Evolutionary conservation across 2,329 filamentous ascomycete species (phyloP).

Genomic region (Domatiomyces globalis): DNA sequence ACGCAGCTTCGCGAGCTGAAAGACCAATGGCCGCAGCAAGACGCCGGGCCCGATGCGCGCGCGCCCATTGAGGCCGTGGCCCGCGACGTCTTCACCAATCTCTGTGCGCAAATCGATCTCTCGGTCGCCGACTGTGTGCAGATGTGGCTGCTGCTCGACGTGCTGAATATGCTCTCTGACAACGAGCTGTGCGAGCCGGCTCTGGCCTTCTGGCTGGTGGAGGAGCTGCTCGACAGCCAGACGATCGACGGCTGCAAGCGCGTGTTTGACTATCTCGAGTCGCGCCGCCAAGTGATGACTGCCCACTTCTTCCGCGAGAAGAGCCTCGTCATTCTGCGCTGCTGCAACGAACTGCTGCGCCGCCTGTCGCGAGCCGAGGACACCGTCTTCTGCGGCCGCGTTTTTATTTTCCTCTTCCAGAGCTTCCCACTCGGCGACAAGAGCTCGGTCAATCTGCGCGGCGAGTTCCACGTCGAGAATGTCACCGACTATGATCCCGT

Average conservation of each 20-base stretch:
- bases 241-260: constrained; percentile 81
- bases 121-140: constrained; percentile 63
- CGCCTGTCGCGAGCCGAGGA: constrained; percentile 91
- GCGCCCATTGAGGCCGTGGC: constrained; percentile 64
- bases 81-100: constrained; percentile 62
- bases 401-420: constrained; percentile 98
- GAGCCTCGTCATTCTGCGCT: constrained; percentile 75
- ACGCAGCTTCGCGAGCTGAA: constrained; percentile 3
- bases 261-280: constrained; percentile 92
- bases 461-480: constrained; percentile 93
- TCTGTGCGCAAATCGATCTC: constrained; percentile 62
- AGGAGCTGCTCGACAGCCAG: constrained; percentile 91
- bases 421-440: constrained; percentile 93
- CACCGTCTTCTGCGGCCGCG: constrained; percentile 89
- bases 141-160: constrained; percentile 88
- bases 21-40: background rate
- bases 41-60: background rate
- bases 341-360: constrained; percentile 88
- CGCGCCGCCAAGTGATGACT: constrained; percentile 74
- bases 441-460: constrained; percentile 89
- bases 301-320: constrained; percentile 68
- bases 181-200: constrained; percentile 58
- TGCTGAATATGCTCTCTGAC: constrained; percentile 78
- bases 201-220: constrained; percentile 76
- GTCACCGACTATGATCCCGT: constrained; percentile 64